Evolutionary conservation across 1,284 basidiomycete genomes (phyloP), one percentile per base, ranked within the genome.

Genomic region (Porodaedalea pini): DNA sequence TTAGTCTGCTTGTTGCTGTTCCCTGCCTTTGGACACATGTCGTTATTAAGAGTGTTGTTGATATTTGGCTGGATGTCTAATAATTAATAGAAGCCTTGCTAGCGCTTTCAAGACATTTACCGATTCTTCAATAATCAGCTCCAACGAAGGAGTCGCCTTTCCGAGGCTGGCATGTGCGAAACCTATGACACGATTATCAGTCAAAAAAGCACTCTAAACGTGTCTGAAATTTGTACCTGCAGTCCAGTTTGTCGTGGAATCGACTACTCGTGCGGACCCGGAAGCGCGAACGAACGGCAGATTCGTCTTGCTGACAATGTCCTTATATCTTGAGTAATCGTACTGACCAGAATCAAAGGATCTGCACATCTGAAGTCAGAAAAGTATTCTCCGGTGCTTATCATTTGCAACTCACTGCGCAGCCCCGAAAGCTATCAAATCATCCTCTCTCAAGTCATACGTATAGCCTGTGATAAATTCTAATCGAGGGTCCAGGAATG

Each of bases 41-140:
- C 71, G 59, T 86, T 80, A 54, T 90, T 81, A 1, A 94, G 76
- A 0, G 92, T 94, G 65, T 90, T 81, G 67, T 94, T 93, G 25
- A 71, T 71, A 73, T 80, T 56, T 39, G 43, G 8, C 31, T 21
- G 8, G 48, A 50, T 49, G 17, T 1, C n/a, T 4, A 32, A 27
- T 1, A 51, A 32, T 44, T 11, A 15, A 56, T 40, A 54, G 21
- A 55, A 60, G 41, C 48, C n/a, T 48, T 23, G 54, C 11, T 27
- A 40, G 8, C 5, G 13, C 17, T 34, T 58, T 60, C 43, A 2
- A 8, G n/a, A 40, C 19, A 60, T 74, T 53, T 60, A 85, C 83
- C 6, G 70, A 69, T 65, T 83, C 80, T 11, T 76, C 71, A 15
- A 88, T 64, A 54, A 85, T 71, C n/a, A 86, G 27, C 17, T 57